Evolutionary conservation across 441 rosid species (phyloP).

Genomic region (Jatropha podagrica): DNA sequence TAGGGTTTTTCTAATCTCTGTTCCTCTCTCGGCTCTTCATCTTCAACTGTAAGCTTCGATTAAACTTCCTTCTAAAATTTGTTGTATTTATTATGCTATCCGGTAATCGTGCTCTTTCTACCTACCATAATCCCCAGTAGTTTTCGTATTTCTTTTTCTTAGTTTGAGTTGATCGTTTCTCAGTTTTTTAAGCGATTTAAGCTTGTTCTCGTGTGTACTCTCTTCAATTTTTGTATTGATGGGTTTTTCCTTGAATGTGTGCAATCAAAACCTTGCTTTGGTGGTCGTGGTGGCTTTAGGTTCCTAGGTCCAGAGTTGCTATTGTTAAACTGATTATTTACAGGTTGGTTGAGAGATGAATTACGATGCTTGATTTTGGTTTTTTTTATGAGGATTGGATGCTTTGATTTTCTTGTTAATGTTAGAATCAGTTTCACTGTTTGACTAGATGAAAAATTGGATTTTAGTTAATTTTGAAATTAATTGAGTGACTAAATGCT

Average conservation of each 20-base stretch:
- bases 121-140: conserved; percentile 1
- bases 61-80: neutral
- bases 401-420: neutral
- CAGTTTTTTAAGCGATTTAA: neutral
- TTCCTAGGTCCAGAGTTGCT: conserved; percentile 18
- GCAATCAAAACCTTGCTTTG: conserved; percentile 16
- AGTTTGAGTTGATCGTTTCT: conserved; percentile 9
- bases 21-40: neutral
- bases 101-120: neutral
- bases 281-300: conserved; percentile 3
- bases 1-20: conserved; percentile 20
- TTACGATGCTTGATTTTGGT: conserved; percentile 1
- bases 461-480: neutral
- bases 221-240: conserved; percentile 8
- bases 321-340: neutral
- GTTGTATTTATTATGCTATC: neutral
- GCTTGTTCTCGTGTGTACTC: neutral
- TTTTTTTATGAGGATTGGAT: conserved; percentile 3
- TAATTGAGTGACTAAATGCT: neutral
- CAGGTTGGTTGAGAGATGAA: neutral
- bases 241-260: neutral
- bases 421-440: neutral
- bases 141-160: conserved; percentile 11
- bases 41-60: conserved; percentile 33
- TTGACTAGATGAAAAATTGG: neutral